A percentile compares a stretch with the other conserved stretches of the same genome.
Conservation (phyloP, 2,329 filamentous ascomycete genomes). For the Fusarium sp. region DNA sequence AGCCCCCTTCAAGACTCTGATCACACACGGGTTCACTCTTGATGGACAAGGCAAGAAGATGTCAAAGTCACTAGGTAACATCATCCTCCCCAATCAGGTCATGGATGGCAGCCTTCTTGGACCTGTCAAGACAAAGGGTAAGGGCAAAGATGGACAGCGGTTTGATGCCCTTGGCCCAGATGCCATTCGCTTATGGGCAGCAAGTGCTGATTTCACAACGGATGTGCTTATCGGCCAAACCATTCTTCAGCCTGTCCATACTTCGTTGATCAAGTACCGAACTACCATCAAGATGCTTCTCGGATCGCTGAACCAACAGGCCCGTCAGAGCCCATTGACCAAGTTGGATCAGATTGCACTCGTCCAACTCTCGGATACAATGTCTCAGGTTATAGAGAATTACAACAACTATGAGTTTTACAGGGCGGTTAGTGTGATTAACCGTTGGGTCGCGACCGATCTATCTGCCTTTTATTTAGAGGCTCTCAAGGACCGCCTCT, state of each 20-base stretch:
- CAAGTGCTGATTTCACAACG: conserved; percentile 88
- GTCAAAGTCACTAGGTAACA: conserved; percentile 96
- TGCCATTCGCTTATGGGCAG: conserved; percentile 88
- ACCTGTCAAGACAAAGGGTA: conserved; percentile 69
- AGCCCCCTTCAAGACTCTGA: conserved; percentile 85
- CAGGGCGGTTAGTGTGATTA: conserved; percentile 76
- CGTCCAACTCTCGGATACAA: conserved; percentile 73
- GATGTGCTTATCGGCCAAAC: conserved; percentile 85
- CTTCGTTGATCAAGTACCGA: conserved; percentile 83
- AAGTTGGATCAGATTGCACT: conserved; percentile 79
- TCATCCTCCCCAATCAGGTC: conserved; percentile 81
- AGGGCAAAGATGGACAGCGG: conserved; percentile 48
- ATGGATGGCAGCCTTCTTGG: conserved; percentile 84
- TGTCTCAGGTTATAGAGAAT: conserved; percentile 69
- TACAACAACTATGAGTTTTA: conserved; percentile 83
- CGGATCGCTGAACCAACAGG: conserved; percentile 71
- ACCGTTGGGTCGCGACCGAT: conserved; percentile 82
- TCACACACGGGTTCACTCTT: conserved; percentile 95
- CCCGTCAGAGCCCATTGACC: conserved; percentile 61
- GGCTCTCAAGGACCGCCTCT: conserved; percentile 88
- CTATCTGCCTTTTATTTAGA: conserved; percentile 96
- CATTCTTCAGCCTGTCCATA: conserved; percentile 79
- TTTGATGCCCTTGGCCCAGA: conserved; percentile 85
- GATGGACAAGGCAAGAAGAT: conserved; percentile 94
- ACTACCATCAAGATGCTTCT: conserved; percentile 91